Conservation (phyloP, 768 basidiomycete species). For the Suillus clintonianus region DNA sequence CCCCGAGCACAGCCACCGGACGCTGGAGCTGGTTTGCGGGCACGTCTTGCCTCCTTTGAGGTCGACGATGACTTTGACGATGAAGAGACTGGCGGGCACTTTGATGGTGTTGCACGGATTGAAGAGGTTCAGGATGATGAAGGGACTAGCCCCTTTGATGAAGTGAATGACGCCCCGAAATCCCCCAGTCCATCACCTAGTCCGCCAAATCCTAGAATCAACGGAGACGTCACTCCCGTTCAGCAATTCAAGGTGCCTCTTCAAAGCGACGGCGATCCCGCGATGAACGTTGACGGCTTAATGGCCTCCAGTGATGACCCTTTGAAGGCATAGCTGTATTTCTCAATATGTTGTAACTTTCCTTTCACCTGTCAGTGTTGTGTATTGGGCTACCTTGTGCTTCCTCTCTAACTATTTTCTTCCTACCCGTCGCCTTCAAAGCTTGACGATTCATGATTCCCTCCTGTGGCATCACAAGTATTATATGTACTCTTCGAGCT, state of each 20-base stretch:
- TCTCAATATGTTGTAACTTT: not conserved
- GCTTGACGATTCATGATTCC: slow-evolving; percentile 37
- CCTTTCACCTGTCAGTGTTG: slow-evolving; percentile 5
- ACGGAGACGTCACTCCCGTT: slow-evolving; percentile 48
- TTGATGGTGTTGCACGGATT: slow-evolving; percentile 10
- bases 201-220: slow-evolving; percentile 44
- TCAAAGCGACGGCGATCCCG: slow-evolving; percentile 54
- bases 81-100: slow-evolving; percentile 17
- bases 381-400: slow-evolving; percentile 22
- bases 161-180: slow-evolving; percentile 33
- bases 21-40: slow-evolving; percentile 57
- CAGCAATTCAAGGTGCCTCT: slow-evolving; percentile 53
- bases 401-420: slow-evolving; percentile 34
- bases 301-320: slow-evolving; percentile 68
- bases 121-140: slow-evolving; percentile 37
- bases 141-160: slow-evolving; percentile 27
- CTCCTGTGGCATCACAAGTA: slow-evolving; percentile 37
- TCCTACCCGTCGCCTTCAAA: slow-evolving; percentile 23
- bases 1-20: slow-evolving; percentile 46
- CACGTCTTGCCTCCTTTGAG: slow-evolving; percentile 65
- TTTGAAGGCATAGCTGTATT: slow-evolving; percentile 34
- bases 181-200: slow-evolving; percentile 24
- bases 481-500: slow-evolving; percentile 31
- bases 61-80: slow-evolving; percentile 41
- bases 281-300: slow-evolving; percentile 62